Conservation (phyloP, 768 basidiomycete genomes). For the Serpula lacrymans region DNA sequence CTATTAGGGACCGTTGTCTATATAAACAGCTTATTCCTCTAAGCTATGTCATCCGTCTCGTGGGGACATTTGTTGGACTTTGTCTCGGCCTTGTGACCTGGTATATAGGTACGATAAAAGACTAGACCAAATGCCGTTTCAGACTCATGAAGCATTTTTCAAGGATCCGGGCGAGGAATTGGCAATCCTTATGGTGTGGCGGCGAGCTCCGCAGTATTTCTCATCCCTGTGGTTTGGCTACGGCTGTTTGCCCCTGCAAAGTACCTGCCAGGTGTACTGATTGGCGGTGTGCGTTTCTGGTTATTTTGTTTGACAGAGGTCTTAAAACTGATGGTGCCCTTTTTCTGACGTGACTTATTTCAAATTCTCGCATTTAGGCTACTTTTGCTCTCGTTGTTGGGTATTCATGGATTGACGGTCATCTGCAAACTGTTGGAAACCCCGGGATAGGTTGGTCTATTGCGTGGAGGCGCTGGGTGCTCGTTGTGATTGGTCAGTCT, state of each 20-base stretch:
- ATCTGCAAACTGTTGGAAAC: conserved; percentile 40
- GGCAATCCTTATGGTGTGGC: conserved; percentile 56
- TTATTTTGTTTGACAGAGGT: background rate
- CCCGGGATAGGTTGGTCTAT: conserved; percentile 51
- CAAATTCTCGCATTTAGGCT: conserved; percentile 20
- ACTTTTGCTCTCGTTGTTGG: conserved; percentile 47
- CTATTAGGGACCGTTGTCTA: background rate
- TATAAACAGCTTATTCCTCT: background rate
- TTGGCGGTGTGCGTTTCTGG: conserved; percentile 32
- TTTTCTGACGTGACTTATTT: background rate
- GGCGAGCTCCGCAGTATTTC: conserved; percentile 43
- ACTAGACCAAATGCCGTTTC: background rate
- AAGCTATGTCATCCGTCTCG: conserved; percentile 41
- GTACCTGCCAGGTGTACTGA: conserved; percentile 33
- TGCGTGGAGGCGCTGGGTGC: conserved; percentile 49
- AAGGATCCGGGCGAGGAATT: conserved; percentile 40
- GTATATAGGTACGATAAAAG: conserved; percentile 38
- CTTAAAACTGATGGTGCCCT: no score
- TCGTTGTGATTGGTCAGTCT: conserved; percentile 46
- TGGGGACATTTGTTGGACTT: conserved; percentile 43
- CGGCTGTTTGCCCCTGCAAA: conserved; percentile 45
- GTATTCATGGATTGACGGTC: conserved; percentile 57
- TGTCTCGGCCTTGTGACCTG: conserved; percentile 44
- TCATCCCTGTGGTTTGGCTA: conserved; percentile 46
- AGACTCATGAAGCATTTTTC: background rate